phyloP scores from a whole-genome alignment of 1,284 basidiomycete species.

The Coniophora puteana region DNA sequence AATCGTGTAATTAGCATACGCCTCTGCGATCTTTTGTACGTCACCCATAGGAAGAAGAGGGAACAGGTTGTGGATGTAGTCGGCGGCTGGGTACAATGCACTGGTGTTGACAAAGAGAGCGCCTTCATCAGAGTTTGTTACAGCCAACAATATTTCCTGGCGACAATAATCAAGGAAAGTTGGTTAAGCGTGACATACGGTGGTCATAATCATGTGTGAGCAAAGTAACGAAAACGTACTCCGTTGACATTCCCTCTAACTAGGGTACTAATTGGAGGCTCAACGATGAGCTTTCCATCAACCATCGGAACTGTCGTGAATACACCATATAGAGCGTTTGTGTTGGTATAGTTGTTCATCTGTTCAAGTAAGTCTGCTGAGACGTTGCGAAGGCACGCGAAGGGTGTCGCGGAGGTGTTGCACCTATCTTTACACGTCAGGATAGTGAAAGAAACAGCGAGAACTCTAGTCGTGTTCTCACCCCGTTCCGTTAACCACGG shows the following conservation, averaged over 20 bases:
- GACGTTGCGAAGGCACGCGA: slow-evolving; percentile 15
- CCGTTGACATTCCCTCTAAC: slow-evolving; percentile 12
- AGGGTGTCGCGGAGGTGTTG: slow-evolving; percentile 13
- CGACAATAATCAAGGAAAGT: neutral
- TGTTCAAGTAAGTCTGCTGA: slow-evolving; percentile 23
- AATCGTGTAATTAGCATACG: slow-evolving; percentile 8
- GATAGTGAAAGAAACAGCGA: slow-evolving; percentile 2
- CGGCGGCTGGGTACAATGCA: neutral
- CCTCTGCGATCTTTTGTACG: neutral
- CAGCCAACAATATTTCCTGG: neutral
- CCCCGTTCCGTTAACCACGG: too few species aligned
- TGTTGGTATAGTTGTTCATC: slow-evolving; percentile 23
- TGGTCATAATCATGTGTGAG: neutral
- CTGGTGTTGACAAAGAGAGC: neutral
- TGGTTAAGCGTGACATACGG: neutral
- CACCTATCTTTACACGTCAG: too few species aligned
- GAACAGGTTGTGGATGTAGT: neutral
- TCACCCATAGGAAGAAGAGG: neutral
- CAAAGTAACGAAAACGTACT: slow-evolving; percentile 2
- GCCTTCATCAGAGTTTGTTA: neutral
- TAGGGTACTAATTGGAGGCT: slow-evolving; percentile 18
- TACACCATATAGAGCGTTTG: slow-evolving; percentile 5
- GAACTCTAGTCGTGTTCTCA: slow-evolving; percentile 5
- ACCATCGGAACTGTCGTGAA: slow-evolving; percentile 21
- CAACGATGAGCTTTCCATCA: slow-evolving; percentile 22